Evolutionary conservation across 2,329 filamentous ascomycete genomes (phyloP), one percentile per base, ranked within the genome.

Genomic region (Chaetomiaceae sp.): DNA sequence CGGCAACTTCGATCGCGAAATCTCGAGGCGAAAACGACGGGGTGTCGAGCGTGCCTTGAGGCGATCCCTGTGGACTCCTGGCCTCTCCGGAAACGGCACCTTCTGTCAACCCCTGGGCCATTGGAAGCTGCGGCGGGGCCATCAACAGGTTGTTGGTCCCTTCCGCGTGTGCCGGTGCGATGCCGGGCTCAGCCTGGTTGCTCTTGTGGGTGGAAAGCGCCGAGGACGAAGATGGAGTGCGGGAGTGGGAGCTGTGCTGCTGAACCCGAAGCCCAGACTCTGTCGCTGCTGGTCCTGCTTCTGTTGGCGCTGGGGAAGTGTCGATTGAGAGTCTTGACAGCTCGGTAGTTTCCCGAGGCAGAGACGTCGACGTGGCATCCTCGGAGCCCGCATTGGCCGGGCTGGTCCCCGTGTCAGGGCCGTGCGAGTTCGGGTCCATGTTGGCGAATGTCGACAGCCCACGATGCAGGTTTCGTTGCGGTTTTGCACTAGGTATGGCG

Each of bases 111-210:
- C 44, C 47, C 27, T 37, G 37, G 60, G 44, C 77, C 73, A 40
- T 65, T 65, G 53, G 61, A 68, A 20, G 77, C 72, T 66, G 59
- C 73, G 57, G 61, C 53, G 82, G 77, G 36, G 84, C 82, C 79
- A 87, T 85, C 59, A 81, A 85, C 56, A 85, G 75, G 67, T 76
- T 85, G 53, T 76, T 85, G 53, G 83, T 76, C 64, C 78, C 76
- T 54, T 83, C 81, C 58, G 79, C 76, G 66, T 80, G 76, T 58
- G 75, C 74, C 52, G 78, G 76, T 56, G 78, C 80, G 27, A 78
- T 80, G 59, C 80, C 80, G 31, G 83, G 75, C 63, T 87, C 82
- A 53, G 77, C 78, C 66, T 81, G 76, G 51, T 77, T 75, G 59
- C 77, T 75, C 68, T 86, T 87, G 56, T 78, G 78, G 60, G 69